Conservation (phyloP, 345 rosid genomes). For the Alliaria petiolata region DNA sequence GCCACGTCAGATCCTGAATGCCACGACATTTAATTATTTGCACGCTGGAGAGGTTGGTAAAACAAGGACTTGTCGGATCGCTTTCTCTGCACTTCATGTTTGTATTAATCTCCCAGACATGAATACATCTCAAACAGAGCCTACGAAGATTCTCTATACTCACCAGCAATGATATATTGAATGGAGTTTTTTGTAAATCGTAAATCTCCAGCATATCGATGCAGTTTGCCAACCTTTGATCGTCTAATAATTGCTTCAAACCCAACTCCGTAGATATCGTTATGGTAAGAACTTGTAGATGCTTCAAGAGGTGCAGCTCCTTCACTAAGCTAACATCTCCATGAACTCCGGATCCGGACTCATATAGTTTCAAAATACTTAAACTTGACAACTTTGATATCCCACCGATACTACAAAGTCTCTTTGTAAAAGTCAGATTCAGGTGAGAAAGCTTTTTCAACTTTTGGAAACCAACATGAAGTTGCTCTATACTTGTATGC, state of each 20-base stretch:
- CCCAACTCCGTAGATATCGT: not conserved
- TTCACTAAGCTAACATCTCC: not conserved
- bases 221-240: not conserved
- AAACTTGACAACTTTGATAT: slow-evolving; percentile 12
- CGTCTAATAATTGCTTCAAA: not conserved
- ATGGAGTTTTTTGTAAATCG: not conserved
- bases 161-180: not conserved
- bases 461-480: slow-evolving; percentile 15
- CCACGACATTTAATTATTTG: not conserved
- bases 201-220: not conserved
- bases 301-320: slow-evolving; percentile 13
- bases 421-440: not conserved
- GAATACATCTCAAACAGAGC: not conserved
- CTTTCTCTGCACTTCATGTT: not conserved
- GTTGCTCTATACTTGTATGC: not conserved
- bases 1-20: slow-evolving; percentile 24
- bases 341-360: too few relatives aligned
- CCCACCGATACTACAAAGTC: not conserved
- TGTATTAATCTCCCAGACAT: not conserved
- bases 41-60: not conserved
- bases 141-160: slow-evolving; percentile 11
- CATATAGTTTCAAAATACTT: not conserved
- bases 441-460: slow-evolving; percentile 10
- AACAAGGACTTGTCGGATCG: not conserved
- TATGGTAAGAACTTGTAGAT: not conserved